phyloP scores from a whole-genome alignment of 139 green algal species.

The Coelastrella sp. region DNA sequence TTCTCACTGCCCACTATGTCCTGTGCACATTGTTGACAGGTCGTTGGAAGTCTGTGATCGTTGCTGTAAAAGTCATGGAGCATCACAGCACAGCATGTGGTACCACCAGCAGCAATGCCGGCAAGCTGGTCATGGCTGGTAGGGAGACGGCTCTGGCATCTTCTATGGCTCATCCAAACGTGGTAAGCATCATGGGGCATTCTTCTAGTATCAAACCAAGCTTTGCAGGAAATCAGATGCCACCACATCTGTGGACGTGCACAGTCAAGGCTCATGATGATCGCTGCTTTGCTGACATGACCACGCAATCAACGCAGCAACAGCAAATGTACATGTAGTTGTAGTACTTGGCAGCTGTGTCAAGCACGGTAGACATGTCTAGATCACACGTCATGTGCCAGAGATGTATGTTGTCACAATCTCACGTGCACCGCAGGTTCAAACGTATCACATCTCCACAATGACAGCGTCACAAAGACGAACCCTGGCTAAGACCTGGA shows the following conservation, averaged over 20 bases:
- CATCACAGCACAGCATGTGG: background rate
- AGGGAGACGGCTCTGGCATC: slow-evolving; percentile 13
- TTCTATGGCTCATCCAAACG: slow-evolving; percentile 17
- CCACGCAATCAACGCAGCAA: too few species aligned
- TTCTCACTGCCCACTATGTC: too few species aligned
- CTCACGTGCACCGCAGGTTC: background rate
- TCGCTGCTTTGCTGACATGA: too few species aligned
- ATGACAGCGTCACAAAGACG: background rate
- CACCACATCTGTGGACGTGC: too few species aligned
- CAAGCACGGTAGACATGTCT: background rate
- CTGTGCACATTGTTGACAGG: too few species aligned
- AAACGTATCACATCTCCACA: slow-evolving; percentile 21
- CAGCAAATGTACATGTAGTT: too few species aligned
- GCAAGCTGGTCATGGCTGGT: background rate
- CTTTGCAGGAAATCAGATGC: background rate
- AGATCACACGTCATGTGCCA: background rate
- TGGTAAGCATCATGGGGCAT: background rate
- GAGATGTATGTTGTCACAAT: background rate
- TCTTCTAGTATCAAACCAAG: background rate
- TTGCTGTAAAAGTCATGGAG: slow-evolving; percentile 38
- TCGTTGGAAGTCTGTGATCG: slow-evolving; percentile 15
- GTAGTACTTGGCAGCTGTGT: background rate
- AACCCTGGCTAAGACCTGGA: background rate
- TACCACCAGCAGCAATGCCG: background rate
- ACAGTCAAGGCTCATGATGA: too few species aligned